phyloP scores from a whole-genome alignment of 2,329 filamentous ascomycete genomes.

The Aspergillaceae sp. region DNA sequence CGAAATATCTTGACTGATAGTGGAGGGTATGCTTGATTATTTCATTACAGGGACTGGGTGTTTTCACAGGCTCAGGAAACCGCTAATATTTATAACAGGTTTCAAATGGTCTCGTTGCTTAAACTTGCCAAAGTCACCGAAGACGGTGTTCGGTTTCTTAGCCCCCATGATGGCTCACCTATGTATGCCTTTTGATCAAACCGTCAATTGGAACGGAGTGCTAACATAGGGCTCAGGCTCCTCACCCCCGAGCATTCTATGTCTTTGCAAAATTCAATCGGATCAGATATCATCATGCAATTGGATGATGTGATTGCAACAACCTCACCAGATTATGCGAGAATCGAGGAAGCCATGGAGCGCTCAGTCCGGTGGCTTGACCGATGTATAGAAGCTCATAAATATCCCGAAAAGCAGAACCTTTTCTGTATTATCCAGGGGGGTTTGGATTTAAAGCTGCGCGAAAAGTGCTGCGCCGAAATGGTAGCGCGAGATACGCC shows the following conservation, averaged over 20 bases:
- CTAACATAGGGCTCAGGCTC: slow-evolving; percentile 43
- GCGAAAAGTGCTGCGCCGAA: slow-evolving; percentile 69
- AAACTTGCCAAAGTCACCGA: slow-evolving; percentile 91
- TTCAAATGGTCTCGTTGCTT: slow-evolving; percentile 96
- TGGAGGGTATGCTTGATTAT: slow-evolving; percentile 35
- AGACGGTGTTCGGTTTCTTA: slow-evolving; percentile 90
- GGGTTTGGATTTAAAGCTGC: slow-evolving; percentile 78
- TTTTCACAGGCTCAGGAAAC: slow-evolving; percentile 1
- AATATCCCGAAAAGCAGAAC: slow-evolving; percentile 74
- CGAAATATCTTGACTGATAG: slow-evolving; percentile 81
- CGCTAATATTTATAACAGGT: slow-evolving; percentile 47
- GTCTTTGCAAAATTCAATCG: slow-evolving; percentile 89
- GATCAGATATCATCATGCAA: slow-evolving; percentile 99
- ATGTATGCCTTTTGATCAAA: slow-evolving; percentile 49
- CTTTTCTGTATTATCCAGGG: slow-evolving; percentile 99
- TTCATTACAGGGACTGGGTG: background rate
- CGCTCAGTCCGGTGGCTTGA: slow-evolving; percentile 93
- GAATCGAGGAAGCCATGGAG: slow-evolving; percentile 92
- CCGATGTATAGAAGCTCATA: slow-evolving; percentile 83
- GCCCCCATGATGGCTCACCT: slow-evolving; percentile 85
- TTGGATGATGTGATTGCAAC: slow-evolving; percentile 96
- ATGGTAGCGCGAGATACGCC: slow-evolving; percentile 91
- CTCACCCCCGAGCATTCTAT: slow-evolving; percentile 97
- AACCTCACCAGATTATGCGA: slow-evolving; percentile 76
- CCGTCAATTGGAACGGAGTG: background rate